A percentile compares a stretch with the other conserved stretches of the same genome.
These are phyloP conservation scores for Megacollybia marginata DNA, from an alignment of 768 basidiomycete species.

Conservation along the genomic window DNA sequence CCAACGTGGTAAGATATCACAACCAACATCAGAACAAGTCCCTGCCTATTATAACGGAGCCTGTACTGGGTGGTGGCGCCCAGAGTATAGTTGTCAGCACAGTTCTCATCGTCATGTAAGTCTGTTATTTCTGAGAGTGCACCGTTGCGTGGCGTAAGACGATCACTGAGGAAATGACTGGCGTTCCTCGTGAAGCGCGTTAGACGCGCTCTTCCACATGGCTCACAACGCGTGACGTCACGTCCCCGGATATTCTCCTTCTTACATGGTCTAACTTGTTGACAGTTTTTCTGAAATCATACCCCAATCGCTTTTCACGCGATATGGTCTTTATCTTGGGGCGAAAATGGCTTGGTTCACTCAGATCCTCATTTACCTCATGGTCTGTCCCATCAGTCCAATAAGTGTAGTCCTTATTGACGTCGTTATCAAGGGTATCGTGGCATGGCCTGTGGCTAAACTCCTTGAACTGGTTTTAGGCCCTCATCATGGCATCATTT, in stretches of 20 bases:
- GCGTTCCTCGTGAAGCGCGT: slow-evolving; percentile 4
- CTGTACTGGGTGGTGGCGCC: slow-evolving; percentile 71
- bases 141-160: too few species aligned
- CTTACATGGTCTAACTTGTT: background rate
- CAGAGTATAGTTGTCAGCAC: slow-evolving; percentile 78
- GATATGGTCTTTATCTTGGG: slow-evolving; percentile 78
- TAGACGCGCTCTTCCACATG: slow-evolving; percentile 1
- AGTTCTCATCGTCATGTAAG: slow-evolving; percentile 82
- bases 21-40: too few species aligned
- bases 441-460: slow-evolving; percentile 85
- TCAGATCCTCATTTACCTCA: slow-evolving; percentile 53
- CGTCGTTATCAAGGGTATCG: slow-evolving; percentile 41
- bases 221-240: slow-evolving; percentile 20
- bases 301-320: slow-evolving; percentile 87
- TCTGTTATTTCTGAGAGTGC: slow-evolving; percentile 8
- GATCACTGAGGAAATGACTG: background rate
- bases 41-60: slow-evolving; percentile 77
- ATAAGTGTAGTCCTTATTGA: background rate
- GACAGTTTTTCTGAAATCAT: slow-evolving; percentile 85
- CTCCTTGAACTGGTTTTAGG: slow-evolving; percentile 73
- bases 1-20: too few species aligned
- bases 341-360: slow-evolving; percentile 79
- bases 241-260: slow-evolving; percentile 9
- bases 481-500: slow-evolving; percentile 85
- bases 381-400: slow-evolving; percentile 36